Conservation (phyloP, 495 filamentous ascomycete species). For the Rhypophila decipiens region DNA sequence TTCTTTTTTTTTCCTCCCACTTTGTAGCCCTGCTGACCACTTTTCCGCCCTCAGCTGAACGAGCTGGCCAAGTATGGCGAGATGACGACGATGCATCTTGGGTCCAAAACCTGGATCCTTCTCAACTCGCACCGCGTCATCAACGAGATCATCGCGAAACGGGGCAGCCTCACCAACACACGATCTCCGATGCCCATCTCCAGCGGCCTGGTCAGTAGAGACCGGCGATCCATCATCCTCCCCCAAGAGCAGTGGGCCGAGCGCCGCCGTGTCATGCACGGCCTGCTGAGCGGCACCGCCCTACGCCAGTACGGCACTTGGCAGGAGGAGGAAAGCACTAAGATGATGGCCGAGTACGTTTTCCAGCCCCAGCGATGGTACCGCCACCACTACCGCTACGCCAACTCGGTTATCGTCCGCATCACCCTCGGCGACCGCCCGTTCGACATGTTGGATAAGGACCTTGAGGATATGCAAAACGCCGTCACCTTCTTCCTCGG, state of each 20-base stretch:
- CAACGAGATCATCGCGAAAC: constrained; percentile 26
- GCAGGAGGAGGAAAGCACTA: constrained; percentile 36
- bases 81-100: constrained; percentile 18
- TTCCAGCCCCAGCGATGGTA: constrained; percentile 31
- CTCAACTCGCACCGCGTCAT: constrained; percentile 30
- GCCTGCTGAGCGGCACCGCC: constrained; percentile 29
- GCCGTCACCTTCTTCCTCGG: constrained; percentile 4
- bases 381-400: constrained; percentile 35
- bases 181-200: constrained; percentile 22
- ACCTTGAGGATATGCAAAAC: constrained; percentile 12
- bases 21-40: too few species aligned
- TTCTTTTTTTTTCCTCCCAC: too few species aligned
- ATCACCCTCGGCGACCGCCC: constrained; percentile 11
- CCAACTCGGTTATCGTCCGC: constrained; percentile 22
- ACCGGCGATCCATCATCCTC: constrained; percentile 21
- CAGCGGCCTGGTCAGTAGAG: constrained; percentile 21
- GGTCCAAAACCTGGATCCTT: constrained; percentile 25
- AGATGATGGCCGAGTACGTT: constrained; percentile 33
- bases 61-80: constrained; percentile 11
- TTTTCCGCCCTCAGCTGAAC: too few species aligned
- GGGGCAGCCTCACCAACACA: constrained; percentile 23
- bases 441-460: constrained; percentile 4
- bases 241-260: constrained; percentile 23
- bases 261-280: constrained; percentile 34
- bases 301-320: constrained; percentile 27